phyloP scores from a whole-genome alignment of 768 basidiomycete genomes.

The Termitomyces sp. region DNA sequence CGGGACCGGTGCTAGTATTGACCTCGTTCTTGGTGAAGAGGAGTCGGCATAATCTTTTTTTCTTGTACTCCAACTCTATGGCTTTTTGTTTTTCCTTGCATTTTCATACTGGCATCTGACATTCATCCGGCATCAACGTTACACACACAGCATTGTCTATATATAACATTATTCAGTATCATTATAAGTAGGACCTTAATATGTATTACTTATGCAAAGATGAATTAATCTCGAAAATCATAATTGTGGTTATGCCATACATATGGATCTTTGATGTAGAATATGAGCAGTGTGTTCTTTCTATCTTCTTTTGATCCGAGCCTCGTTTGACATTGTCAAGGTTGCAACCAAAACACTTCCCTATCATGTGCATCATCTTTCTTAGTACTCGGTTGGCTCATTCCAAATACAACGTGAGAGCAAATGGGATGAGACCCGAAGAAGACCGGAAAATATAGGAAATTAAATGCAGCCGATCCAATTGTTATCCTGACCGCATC shows the following conservation, averaged over 20 bases:
- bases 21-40: conserved; percentile 12
- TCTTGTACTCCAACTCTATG: neutral
- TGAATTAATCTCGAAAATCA: neutral
- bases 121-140: neutral
- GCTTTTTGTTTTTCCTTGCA: neutral
- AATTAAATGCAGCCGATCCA: no score
- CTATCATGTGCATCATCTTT: neutral
- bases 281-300: neutral
- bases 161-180: neutral
- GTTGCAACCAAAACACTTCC: neutral
- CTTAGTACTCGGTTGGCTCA: neutral
- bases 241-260: neutral
- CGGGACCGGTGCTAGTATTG: conserved; percentile 33
- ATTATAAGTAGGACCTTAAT: neutral
- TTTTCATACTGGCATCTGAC: neutral
- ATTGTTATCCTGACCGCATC: neutral
- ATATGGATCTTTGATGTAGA: neutral
- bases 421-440: no score
- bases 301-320: neutral
- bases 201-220: neutral
- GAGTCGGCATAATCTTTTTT: neutral
- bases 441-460: no score
- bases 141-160: neutral
- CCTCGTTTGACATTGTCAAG: neutral
- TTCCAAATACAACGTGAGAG: neutral